These are phyloP conservation scores for Chaetothyriales sp. DNA, from an alignment of 2,329 filamentous ascomycete species.

Conservation along the genomic window DNA sequence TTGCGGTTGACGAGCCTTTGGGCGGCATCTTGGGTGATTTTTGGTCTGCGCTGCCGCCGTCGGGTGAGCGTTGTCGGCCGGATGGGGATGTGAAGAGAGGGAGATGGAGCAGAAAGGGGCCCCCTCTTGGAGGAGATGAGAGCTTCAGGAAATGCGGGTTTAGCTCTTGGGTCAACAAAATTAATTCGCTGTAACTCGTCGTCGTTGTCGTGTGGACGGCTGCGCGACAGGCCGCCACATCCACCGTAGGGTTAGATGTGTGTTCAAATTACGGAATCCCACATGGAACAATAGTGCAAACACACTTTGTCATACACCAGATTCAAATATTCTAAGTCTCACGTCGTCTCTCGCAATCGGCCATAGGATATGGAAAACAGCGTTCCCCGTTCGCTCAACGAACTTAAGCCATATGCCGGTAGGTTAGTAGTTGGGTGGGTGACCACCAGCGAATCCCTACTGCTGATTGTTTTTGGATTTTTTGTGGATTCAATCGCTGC, in stretches of 20 bases:
- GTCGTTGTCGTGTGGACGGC: background rate
- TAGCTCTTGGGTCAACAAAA: background rate
- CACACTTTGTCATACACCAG: no score
- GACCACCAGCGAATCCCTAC: background rate
- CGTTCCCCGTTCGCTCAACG: background rate
- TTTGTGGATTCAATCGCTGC: background rate
- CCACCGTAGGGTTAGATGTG: background rate
- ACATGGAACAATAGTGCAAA: no score
- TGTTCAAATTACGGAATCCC: no score
- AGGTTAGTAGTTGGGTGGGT: background rate
- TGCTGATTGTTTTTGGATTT: background rate
- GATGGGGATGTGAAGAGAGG: background rate
- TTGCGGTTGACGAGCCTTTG: constrained; percentile 29
- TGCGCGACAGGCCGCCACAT: no score
- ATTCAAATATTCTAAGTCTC: background rate
- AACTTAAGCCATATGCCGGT: background rate
- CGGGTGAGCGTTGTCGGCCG: constrained; percentile 2
- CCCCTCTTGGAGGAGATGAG: background rate
- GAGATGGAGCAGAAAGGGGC: background rate
- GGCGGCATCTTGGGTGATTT: constrained; percentile 26
- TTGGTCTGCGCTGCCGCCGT: no score
- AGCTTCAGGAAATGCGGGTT: background rate
- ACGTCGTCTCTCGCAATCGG: background rate
- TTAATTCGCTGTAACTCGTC: background rate
- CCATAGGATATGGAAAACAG: background rate